phyloP scores from a whole-genome alignment of 2,329 filamentous ascomycete genomes.

The Cladophialophora chaetospira region DNA sequence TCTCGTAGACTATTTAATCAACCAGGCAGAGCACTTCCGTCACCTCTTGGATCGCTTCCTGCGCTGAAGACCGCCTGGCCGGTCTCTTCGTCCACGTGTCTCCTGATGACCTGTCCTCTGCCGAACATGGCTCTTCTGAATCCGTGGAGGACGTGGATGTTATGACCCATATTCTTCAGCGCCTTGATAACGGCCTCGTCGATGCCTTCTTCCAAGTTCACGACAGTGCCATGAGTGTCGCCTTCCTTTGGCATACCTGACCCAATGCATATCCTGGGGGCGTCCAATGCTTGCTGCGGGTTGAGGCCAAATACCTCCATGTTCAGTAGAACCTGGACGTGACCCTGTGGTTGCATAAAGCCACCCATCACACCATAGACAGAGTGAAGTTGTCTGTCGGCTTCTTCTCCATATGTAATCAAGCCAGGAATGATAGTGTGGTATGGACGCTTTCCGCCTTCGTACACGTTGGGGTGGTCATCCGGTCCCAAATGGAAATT shows the following conservation, averaged over 20 bases:
- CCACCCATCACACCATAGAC: constrained; percentile 97
- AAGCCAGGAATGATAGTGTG: constrained; percentile 97
- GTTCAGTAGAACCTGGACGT: constrained; percentile 88
- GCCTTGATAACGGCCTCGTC: constrained; percentile 66
- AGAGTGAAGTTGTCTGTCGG: constrained; percentile 73
- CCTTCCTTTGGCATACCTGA: constrained; percentile 61
- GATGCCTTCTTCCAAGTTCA: constrained; percentile 84
- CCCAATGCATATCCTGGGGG: constrained; percentile 86
- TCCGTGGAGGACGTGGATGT: constrained; percentile 68
- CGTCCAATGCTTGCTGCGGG: constrained; percentile 86
- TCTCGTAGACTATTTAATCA: too few relatives aligned
- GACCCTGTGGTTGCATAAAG: constrained; percentile 97
- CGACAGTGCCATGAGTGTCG: constrained; percentile 36
- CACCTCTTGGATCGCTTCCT: constrained; percentile 83
- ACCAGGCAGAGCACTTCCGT: constrained; percentile 68
- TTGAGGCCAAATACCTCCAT: constrained; percentile 79
- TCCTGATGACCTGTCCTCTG: constrained; percentile 80
- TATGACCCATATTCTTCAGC: constrained; percentile 70
- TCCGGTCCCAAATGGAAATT: constrained; percentile 72
- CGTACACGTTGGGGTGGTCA: constrained; percentile 76
- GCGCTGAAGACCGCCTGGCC: constrained; percentile 76
- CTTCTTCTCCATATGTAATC: constrained; percentile 64
- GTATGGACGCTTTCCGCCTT: constrained; percentile 84
- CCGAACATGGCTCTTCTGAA: constrained; percentile 72
- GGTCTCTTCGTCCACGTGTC: constrained; percentile 67